These are phyloP conservation scores for Didymella glomerata DNA, from an alignment of 2,329 filamentous ascomycete species.

Conservation along the genomic window DNA sequence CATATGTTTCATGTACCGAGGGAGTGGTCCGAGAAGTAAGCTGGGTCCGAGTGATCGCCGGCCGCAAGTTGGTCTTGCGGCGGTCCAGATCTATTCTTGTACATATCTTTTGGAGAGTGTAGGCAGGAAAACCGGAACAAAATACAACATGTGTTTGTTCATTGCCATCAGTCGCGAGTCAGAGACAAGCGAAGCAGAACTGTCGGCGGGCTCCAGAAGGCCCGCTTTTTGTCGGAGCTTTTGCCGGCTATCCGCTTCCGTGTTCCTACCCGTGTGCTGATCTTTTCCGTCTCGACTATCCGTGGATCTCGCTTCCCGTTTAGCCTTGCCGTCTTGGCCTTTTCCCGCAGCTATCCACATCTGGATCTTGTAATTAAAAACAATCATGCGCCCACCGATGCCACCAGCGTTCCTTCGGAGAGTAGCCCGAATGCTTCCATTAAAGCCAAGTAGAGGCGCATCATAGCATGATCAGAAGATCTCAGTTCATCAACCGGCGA, in stretches of 20 bases:
- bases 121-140: neutral
- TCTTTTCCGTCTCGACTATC: slow-evolving; percentile 1
- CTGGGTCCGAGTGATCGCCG: neutral
- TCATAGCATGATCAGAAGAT: neutral
- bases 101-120: neutral
- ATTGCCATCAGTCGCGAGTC: neutral
- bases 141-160: neutral
- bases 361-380: neutral
- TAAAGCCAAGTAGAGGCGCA: neutral
- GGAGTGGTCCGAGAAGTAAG: neutral
- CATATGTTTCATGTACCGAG: slow-evolving; percentile 1
- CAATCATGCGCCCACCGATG: neutral
- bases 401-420: neutral
- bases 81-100: neutral
- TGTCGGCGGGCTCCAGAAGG: neutral
- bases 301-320: neutral
- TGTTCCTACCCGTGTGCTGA: neutral
- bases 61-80: neutral
- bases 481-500: too few relatives aligned
- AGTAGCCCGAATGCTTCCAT: neutral
- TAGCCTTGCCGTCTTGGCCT: neutral
- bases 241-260: neutral
- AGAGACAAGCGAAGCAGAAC: neutral
- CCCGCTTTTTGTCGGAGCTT: neutral
- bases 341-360: neutral